Evolutionary conservation across 2,329 filamentous ascomycete species (phyloP), one percentile per base, ranked within the genome.

Genomic region (Fusarium brevicatenulatum): DNA sequence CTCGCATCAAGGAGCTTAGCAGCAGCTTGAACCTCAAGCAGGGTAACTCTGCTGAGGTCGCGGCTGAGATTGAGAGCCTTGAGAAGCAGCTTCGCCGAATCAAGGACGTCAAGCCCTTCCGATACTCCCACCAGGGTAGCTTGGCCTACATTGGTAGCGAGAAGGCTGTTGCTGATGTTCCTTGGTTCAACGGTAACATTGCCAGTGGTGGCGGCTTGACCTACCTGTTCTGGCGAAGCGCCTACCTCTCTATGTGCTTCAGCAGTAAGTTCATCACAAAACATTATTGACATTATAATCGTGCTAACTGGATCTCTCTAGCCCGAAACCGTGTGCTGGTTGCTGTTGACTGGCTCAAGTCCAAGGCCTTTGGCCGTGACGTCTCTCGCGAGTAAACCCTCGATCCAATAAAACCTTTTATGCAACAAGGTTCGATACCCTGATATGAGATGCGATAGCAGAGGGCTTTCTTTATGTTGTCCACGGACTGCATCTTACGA

Each of bases 241-340:
- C 95, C 62, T 99, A 99, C 84, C 87, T 99, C 83, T 98, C 94
- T 88, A 99, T 99, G 96, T 98, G 95, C 90, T 99, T 99, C 84
- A 98, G 95, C 91, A 95, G 94, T 96, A 89, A 91, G 94, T 93
- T 76, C 61, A 28, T 68, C 39, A 25, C 39, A 19, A 39, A 18
- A 19, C 30, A 28, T 40, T 3, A 28, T 52, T 9, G 11, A 30
- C 16, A 12, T 47, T 11, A 3, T 10, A 42, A 28, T n/a, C 25
- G 72, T 75, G 42, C 57, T 77, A 73, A 74, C 36, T 46, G 80
- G n/a, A 15, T 7, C 34, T 59, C 47, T 42, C 16, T 57, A 97
- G 94, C 94, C 71, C 94, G 96, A 78, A 99, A 99, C 87, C 92
- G 96, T 81, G 90, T 98, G 77, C 89, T 99, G 57, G 96, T 99